Conservation (phyloP, 2,329 filamentous ascomycete species). For the Lachnellula cervina region DNA sequence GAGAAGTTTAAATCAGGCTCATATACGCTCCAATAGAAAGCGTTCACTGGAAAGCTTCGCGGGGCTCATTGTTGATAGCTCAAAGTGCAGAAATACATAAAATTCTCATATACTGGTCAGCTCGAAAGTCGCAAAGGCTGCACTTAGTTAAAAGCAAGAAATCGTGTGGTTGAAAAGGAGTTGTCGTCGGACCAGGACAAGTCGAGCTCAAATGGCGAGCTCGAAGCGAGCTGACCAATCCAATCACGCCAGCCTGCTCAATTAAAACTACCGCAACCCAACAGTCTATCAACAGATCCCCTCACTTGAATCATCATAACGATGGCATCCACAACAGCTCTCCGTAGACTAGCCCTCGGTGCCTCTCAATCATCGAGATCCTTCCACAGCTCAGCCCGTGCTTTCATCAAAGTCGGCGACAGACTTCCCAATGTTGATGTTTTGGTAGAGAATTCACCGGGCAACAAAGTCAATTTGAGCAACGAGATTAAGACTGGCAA, state of each 20-base stretch:
- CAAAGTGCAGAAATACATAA: background rate
- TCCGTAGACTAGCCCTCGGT: constrained; percentile 20
- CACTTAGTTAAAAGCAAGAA: background rate
- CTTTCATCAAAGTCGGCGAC: constrained; percentile 72
- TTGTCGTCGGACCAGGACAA: background rate
- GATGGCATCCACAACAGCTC: constrained; percentile 23
- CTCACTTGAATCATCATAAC: constrained; percentile 1
- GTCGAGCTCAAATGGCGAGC: background rate
- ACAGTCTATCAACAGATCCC: background rate
- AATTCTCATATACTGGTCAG: background rate
- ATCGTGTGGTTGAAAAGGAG: background rate
- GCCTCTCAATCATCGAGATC: constrained; percentile 13
- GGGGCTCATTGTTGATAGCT: background rate
- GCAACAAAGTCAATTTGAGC: constrained; percentile 78
- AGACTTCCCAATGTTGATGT: constrained; percentile 65
- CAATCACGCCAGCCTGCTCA: background rate
- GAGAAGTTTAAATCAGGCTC: background rate
- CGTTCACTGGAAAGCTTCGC: background rate
- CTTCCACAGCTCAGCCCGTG: constrained; percentile 62
- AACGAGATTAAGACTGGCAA: constrained; percentile 68
- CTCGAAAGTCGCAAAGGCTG: background rate
- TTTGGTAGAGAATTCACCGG: constrained; percentile 75
- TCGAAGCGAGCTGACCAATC: background rate
- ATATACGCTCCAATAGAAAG: constrained; percentile 14
- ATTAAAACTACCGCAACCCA: background rate